A percentile compares a stretch with the other conserved stretches of the same genome.
phyloP scores from a whole-genome alignment of 2,329 filamentous ascomycete genomes.

The Apiospora saccharicola region DNA sequence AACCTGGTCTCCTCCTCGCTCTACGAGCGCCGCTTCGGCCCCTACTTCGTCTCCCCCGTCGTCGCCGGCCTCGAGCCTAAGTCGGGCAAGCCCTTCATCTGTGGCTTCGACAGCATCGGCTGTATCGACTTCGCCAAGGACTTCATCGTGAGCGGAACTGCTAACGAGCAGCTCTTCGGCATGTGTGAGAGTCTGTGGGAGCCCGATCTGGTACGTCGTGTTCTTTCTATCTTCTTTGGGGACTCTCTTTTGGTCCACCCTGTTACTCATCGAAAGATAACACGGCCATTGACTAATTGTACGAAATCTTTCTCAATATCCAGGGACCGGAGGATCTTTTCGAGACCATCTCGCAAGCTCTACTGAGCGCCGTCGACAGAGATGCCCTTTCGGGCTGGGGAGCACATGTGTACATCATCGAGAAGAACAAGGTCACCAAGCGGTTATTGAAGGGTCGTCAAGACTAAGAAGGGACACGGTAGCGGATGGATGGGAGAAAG shows the following conservation, averaged over 20 bases:
- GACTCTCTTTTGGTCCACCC: neutral
- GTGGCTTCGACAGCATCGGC: conserved; percentile 98
- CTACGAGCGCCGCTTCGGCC: conserved; percentile 95
- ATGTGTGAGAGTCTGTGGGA: conserved; percentile 99
- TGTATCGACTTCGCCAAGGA: conserved; percentile 99
- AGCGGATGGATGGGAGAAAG: conserved; percentile 4
- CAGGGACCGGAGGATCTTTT: conserved; percentile 93
- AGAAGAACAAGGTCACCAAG: conserved; percentile 99
- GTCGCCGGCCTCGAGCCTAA: conserved; percentile 95
- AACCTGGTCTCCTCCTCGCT: conserved; percentile 91
- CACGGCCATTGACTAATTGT: neutral
- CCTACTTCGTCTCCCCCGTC: conserved; percentile 95
- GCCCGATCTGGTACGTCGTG: conserved; percentile 83
- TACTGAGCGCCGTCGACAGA: conserved; percentile 94
- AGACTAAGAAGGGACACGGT: conserved; percentile 64
- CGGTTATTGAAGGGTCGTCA: conserved; percentile 97
- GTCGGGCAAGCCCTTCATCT: conserved; percentile 95
- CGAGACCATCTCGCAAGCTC: conserved; percentile 95
- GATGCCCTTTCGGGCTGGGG: conserved; percentile 98
- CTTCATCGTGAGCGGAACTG: conserved; percentile 97
- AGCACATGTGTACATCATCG: conserved; percentile 98
- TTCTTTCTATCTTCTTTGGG: neutral
- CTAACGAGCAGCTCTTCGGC: conserved; percentile 96
- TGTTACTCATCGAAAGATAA: conserved; percentile 2
- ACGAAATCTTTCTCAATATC: conserved; percentile 13